Conservation (phyloP, 2,329 filamentous ascomycete species). For the Plenodomus tracheiphilus region DNA sequence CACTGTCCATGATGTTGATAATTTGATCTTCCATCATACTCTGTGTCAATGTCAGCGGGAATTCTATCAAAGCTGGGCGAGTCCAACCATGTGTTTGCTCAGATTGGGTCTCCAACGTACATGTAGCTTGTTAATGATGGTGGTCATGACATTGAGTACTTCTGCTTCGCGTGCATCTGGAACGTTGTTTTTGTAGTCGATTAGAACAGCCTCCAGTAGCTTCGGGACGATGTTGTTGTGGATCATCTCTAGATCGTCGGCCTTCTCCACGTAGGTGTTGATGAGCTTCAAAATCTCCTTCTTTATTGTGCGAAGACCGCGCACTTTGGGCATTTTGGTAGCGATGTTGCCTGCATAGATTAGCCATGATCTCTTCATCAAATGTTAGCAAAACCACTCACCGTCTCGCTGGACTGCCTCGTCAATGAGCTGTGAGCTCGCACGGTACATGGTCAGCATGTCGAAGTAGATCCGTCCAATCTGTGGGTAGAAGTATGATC, state of each 20-base stretch:
- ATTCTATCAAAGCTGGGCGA: constrained; percentile 22
- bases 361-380: constrained; percentile 27
- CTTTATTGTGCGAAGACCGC: constrained; percentile 95
- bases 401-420: constrained; percentile 86
- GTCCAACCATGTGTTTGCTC: constrained; percentile 54
- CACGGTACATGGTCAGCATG: constrained; percentile 98
- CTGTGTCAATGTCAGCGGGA: constrained; percentile 51
- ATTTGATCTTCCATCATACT: constrained; percentile 98
- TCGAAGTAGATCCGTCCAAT: constrained; percentile 97
- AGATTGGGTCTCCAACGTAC: constrained; percentile 68
- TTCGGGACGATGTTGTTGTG: constrained; percentile 94
- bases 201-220: constrained; percentile 86
- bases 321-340: constrained; percentile 95
- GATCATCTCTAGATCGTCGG: constrained; percentile 92
- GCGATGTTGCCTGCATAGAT: constrained; percentile 74
- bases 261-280: constrained; percentile 97
- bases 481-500: constrained; percentile 96
- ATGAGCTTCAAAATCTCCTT: constrained; percentile 99
- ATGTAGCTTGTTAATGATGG: constrained; percentile 93
- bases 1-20: constrained; percentile 94
- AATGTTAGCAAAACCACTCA: constrained; percentile 46
- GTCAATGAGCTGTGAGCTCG: constrained; percentile 94
- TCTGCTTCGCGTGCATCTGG: constrained; percentile 94
- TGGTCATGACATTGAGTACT: constrained; percentile 96
- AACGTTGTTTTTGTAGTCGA: constrained; percentile 97